Evolutionary conservation across 805 yeast genomes (phyloP).

Genomic region (Lipomyces oligophaga): DNA sequence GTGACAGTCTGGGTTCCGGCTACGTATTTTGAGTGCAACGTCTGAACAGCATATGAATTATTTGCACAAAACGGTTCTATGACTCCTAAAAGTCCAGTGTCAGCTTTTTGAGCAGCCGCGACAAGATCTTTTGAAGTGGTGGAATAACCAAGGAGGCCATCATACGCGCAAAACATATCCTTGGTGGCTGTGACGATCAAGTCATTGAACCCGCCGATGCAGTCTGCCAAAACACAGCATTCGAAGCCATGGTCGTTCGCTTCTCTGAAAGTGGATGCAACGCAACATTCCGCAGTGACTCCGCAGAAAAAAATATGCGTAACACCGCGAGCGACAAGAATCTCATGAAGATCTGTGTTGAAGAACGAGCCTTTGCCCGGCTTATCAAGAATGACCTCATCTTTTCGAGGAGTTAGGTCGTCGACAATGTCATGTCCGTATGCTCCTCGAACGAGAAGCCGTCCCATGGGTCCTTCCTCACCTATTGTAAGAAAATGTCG

Average conservation of each 20-base stretch:
- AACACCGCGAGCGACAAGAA: constrained; percentile 34
- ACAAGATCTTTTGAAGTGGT: constrained; percentile 19
- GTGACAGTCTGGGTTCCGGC: constrained; percentile 1
- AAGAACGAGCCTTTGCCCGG: constrained; percentile 39
- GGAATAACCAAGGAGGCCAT: constrained; percentile 33
- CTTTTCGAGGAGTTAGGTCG: constrained; percentile 33
- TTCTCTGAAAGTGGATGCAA: constrained; percentile 37
- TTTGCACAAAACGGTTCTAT: constrained; percentile 5
- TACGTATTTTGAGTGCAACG: constrained; percentile 5
- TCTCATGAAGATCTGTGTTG: constrained; percentile 36
- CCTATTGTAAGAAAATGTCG: constrained; percentile 34
- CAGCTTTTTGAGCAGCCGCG: constrained; percentile 12
- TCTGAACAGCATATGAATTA: constrained; percentile 1
- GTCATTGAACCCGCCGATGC: constrained; percentile 33
- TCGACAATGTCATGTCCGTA: constrained; percentile 39
- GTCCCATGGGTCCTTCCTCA: constrained; percentile 38
- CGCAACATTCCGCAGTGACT: constrained; percentile 39
- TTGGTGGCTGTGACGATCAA: constrained; percentile 29
- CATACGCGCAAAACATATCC: constrained; percentile 32
- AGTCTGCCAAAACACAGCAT: constrained; percentile 33
- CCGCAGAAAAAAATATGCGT: constrained; percentile 36
- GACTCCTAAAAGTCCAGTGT: constrained; percentile 9
- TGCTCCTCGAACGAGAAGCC: constrained; percentile 36
- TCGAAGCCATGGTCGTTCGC: constrained; percentile 39
- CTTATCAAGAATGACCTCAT: constrained; percentile 36